These are phyloP conservation scores for Trichoderma asperelloides DNA, from an alignment of 495 filamentous ascomycete genomes.

Conservation along the genomic window DNA sequence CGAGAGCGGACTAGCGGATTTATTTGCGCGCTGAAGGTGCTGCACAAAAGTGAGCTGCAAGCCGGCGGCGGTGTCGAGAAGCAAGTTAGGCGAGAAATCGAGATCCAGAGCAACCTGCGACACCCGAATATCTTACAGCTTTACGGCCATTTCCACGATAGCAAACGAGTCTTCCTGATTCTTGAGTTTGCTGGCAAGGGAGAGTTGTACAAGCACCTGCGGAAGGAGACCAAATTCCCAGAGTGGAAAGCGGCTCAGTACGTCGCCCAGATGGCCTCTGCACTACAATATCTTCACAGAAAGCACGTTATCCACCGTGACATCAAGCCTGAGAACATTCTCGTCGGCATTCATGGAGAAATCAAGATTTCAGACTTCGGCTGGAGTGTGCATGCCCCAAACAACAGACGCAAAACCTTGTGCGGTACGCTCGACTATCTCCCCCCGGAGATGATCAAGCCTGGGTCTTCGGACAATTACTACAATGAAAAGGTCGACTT, in stretches of 20 bases:
- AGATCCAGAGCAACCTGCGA: constrained; percentile 92
- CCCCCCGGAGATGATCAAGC: constrained; percentile 92
- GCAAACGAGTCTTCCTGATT: constrained; percentile 90
- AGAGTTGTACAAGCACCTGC: constrained; percentile 94
- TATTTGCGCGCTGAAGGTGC: constrained; percentile 92
- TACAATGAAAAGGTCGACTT: constrained; percentile 95
- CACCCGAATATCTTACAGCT: constrained; percentile 94
- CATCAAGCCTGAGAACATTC: constrained; percentile 98
- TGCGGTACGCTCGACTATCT: constrained; percentile 97
- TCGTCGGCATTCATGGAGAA: constrained; percentile 93
- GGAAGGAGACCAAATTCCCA: constrained; percentile 77
- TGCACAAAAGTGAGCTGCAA: constrained; percentile 90
- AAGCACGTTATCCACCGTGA: constrained; percentile 99
- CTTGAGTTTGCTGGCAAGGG: constrained; percentile 93
- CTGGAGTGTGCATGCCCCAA: constrained; percentile 96
- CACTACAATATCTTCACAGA: constrained; percentile 83
- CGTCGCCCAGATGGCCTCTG: constrained; percentile 96
- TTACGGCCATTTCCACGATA: constrained; percentile 95
- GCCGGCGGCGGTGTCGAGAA: constrained; percentile 85
- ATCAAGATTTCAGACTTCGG: constrained; percentile 99
- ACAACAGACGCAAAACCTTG: constrained; percentile 88
- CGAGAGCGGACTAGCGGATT: constrained; percentile 83
- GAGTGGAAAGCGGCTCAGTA: constrained; percentile 97
- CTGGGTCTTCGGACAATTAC: constrained; percentile 67
- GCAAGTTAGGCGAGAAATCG: constrained; percentile 93